Conservation (phyloP, 108 stramenopile species). For the Nitzschia palea region DNA sequence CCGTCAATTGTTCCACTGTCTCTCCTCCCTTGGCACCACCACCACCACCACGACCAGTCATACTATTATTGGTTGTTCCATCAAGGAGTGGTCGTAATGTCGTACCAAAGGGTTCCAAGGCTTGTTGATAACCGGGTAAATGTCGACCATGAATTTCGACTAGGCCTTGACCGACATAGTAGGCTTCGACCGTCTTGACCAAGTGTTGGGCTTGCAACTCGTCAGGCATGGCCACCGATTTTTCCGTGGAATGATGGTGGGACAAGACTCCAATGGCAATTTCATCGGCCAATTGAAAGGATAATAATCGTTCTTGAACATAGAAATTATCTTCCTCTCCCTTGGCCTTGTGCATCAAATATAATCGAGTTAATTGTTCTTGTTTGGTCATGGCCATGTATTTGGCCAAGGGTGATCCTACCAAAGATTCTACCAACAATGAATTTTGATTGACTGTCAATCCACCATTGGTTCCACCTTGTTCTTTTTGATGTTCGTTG, state of each 20-base stretch:
- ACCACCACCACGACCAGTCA: background rate
- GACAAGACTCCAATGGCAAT: constrained; percentile 4
- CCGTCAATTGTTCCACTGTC: background rate
- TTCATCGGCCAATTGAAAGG: constrained; percentile 11
- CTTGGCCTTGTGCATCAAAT: background rate
- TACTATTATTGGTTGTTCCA: no score
- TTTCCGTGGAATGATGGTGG: background rate
- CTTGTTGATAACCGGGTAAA: background rate
- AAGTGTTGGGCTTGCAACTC: background rate
- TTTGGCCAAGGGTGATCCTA: no score
- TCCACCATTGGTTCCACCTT: no score
- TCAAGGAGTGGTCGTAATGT: no score
- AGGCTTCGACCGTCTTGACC: constrained; percentile 11
- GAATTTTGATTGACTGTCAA: no score
- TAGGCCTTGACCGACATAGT: constrained; percentile 18
- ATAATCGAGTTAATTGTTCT: constrained; percentile 2
- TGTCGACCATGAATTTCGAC: constrained; percentile 6
- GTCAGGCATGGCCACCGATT: background rate
- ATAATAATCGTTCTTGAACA: constrained; percentile 7
- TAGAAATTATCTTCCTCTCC: background rate
- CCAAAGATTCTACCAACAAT: no score
- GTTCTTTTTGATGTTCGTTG: no score
- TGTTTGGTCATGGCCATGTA: background rate
- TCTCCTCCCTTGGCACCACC: background rate
- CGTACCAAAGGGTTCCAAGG: constrained; percentile 9